These are phyloP conservation scores for Hypholoma sublateritium DNA, from an alignment of 768 basidiomycete genomes.

Conservation along the genomic window DNA sequence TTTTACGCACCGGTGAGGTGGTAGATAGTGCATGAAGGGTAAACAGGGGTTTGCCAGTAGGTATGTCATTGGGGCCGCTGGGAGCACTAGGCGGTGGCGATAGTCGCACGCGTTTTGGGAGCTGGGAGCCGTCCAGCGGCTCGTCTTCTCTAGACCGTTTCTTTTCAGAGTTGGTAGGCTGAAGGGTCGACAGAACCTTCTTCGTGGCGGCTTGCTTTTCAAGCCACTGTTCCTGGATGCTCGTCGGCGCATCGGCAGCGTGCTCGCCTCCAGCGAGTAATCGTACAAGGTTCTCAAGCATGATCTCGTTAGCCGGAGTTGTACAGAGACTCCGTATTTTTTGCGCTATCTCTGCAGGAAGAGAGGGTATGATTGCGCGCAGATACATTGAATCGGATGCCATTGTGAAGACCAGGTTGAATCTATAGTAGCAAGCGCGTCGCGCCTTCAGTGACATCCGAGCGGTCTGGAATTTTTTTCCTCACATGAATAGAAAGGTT, in stretches of 20 bases:
- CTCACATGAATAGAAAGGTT: too few relatives aligned
- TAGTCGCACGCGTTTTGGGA: constrained; percentile 35
- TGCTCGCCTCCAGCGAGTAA: constrained; percentile 41
- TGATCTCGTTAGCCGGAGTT: constrained; percentile 30
- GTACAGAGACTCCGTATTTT: constrained; percentile 31
- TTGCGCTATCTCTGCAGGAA: constrained; percentile 34
- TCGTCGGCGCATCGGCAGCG: constrained; percentile 27
- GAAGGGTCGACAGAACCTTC: constrained; percentile 29
- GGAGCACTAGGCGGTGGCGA: constrained; percentile 1
- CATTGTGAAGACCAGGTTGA: constrained; percentile 8
- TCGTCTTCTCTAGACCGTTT: constrained; percentile 36
- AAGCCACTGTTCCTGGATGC: constrained; percentile 34
- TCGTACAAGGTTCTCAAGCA: constrained; percentile 43
- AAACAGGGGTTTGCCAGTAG: constrained; percentile 47
- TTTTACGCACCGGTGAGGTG: constrained; percentile 77
- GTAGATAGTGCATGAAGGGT: constrained; percentile 65
- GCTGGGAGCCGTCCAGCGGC: constrained; percentile 16
- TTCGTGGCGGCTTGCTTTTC: constrained; percentile 33
- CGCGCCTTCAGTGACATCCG: too few relatives aligned
- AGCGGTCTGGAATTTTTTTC: too few relatives aligned
- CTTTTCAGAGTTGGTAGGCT: constrained; percentile 21
- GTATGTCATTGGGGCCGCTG: constrained; percentile 5
- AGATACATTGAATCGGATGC: constrained; percentile 29
- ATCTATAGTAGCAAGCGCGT: too few relatives aligned
- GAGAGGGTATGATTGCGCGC: constrained; percentile 30